Evolutionary conservation across 2,329 filamentous ascomycete species (phyloP).

Genomic region (Curvularia spicifera): DNA sequence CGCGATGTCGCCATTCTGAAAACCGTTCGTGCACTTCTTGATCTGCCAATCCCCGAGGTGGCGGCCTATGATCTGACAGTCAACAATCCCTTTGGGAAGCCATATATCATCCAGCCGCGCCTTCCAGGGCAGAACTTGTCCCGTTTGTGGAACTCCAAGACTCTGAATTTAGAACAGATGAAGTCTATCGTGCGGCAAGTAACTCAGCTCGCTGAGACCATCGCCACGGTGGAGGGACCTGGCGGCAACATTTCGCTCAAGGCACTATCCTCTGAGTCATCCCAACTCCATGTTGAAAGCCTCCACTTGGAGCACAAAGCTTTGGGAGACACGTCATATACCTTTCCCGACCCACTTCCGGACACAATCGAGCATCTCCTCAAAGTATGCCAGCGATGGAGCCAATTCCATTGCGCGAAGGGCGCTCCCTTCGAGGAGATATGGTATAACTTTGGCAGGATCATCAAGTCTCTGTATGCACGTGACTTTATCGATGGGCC

Average conservation of each 20-base stretch:
- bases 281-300: neutral
- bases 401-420: neutral
- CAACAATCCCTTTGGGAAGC: neutral
- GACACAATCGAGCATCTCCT: neutral
- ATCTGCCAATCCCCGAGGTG: neutral
- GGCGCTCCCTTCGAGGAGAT: neutral
- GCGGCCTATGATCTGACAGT: neutral
- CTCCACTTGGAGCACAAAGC: neutral
- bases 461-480: neutral
- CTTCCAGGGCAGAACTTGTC: neutral
- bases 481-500: neutral
- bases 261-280: neutral
- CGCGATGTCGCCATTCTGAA: neutral
- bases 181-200: neutral
- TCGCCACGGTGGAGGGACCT: neutral
- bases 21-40: neutral
- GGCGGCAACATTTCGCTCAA: neutral
- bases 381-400: neutral
- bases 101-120: neutral
- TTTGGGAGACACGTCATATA: neutral
- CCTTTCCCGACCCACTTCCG: neutral
- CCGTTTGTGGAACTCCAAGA: neutral
- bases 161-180: neutral
- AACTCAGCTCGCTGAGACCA: neutral
- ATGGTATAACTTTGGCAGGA: neutral